Evolutionary conservation across 352 stramenopile species (phyloP).

Genomic region (Hyaloperonospora arabidopsidis): DNA sequence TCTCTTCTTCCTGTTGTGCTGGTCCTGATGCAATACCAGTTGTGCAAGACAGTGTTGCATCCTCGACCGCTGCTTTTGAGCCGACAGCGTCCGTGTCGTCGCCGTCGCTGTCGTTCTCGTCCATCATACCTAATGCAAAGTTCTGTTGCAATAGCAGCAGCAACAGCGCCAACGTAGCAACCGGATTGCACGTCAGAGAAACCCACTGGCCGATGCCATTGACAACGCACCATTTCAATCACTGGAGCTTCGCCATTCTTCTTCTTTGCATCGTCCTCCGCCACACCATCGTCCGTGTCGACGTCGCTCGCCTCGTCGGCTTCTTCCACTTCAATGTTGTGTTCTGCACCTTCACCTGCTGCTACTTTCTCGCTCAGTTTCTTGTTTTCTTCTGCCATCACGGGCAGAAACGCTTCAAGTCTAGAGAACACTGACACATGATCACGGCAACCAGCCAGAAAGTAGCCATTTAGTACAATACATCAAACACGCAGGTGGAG

Average conservation of each 20-base stretch:
- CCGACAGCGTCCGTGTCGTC: slow-evolving; percentile 20
- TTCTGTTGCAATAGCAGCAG: slow-evolving; percentile 33
- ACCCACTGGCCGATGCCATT: neutral
- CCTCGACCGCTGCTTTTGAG: slow-evolving; percentile 27
- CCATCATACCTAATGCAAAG: slow-evolving; percentile 68
- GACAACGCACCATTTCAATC: slow-evolving; percentile 67
- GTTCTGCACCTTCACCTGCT: slow-evolving; percentile 45
- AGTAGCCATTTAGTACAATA: neutral
- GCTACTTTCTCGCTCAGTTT: slow-evolving; percentile 59
- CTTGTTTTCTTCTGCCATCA: slow-evolving; percentile 71
- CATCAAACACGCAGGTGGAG: neutral
- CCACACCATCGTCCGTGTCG: slow-evolving; percentile 18
- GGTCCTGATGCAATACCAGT: neutral
- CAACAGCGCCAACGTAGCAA: neutral
- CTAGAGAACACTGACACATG: slow-evolving; percentile 50
- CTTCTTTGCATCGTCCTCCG: slow-evolving; percentile 13
- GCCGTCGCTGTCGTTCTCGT: slow-evolving; percentile 29
- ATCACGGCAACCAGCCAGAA: slow-evolving; percentile 1
- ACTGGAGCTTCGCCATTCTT: slow-evolving; percentile 31
- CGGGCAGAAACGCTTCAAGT: slow-evolving; percentile 63
- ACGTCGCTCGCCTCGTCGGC: slow-evolving; percentile 21
- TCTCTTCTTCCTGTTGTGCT: slow-evolving; percentile 7
- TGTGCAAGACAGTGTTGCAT: slow-evolving; percentile 9
- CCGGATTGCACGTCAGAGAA: neutral
- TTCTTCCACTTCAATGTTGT: slow-evolving; percentile 67